A percentile compares a stretch with the other conserved stretches of the same genome.
Conservation (phyloP, 2,329 filamentous ascomycete species). For the Trichoderma pleuroti region DNA sequence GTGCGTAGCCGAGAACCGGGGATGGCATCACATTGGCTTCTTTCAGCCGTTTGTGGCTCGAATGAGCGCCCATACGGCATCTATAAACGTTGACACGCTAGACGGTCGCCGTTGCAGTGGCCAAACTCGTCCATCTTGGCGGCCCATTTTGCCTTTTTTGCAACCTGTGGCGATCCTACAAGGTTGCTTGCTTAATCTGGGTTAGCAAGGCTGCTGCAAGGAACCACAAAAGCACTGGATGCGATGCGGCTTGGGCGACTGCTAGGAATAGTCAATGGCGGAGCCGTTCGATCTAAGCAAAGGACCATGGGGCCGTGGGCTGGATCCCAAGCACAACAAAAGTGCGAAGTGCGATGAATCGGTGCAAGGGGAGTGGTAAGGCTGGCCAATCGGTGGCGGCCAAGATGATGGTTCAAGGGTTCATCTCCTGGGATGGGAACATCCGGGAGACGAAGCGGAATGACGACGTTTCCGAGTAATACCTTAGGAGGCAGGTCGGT, state of each 20-base stretch:
- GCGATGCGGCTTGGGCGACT: constrained; percentile 1
- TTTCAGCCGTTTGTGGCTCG: neutral
- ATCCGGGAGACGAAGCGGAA: neutral
- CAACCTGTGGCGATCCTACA: constrained; percentile 7
- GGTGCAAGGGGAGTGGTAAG: neutral
- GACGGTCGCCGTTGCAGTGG: neutral
- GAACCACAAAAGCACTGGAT: neutral
- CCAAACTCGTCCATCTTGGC: constrained; percentile 6
- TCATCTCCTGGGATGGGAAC: neutral
- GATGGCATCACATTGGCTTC: neutral
- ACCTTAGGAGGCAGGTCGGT: neutral
- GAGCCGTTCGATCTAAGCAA: constrained; percentile 12
- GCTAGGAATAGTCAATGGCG: constrained; percentile 7
- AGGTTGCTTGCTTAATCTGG: constrained; percentile 14
- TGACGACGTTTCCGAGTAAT: constrained; percentile 1
- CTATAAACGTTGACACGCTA: constrained; percentile 10
- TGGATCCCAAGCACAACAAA: neutral
- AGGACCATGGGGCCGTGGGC: neutral
- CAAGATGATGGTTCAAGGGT: neutral
- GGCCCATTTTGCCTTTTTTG: constrained; percentile 18
- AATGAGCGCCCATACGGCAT: neutral
- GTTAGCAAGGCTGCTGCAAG: constrained; percentile 13
- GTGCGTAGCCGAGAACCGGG: constrained; percentile 5
- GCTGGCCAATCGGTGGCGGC: constrained; percentile 7
- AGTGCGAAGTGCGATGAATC: constrained; percentile 3